Conservation (phyloP, 768 basidiomycete species). For the Pleurotus sapidus region DNA sequence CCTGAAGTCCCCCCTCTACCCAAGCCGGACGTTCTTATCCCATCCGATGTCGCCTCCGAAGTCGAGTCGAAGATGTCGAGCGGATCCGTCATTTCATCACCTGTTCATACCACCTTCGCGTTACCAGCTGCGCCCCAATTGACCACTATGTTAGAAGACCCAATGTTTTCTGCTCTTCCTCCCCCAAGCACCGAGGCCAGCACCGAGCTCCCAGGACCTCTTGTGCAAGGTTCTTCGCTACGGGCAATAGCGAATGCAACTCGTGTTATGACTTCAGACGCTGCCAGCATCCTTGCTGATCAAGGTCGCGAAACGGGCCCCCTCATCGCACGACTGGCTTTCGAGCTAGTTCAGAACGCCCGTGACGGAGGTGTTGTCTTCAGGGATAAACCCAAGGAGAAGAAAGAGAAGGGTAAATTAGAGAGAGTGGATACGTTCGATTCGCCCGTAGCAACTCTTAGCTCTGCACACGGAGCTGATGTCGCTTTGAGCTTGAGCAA, state of each 20-base stretch:
- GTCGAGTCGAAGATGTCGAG: neutral
- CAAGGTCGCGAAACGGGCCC: constrained; percentile 61
- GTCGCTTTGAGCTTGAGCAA: constrained; percentile 44
- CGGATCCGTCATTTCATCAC: constrained; percentile 32
- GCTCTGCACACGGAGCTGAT: constrained; percentile 36
- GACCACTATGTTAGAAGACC: constrained; percentile 36
- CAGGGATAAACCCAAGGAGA: constrained; percentile 47
- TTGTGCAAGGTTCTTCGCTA: constrained; percentile 61
- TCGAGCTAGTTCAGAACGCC: constrained; percentile 65
- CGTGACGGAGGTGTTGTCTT: constrained; percentile 59
- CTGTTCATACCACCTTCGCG: constrained; percentile 37
- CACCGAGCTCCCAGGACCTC: constrained; percentile 22
- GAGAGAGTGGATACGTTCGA: constrained; percentile 21
- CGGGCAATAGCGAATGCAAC: constrained; percentile 81
- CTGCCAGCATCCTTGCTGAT: constrained; percentile 71
- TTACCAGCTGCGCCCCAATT: constrained; percentile 41
- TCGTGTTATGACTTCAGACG: constrained; percentile 82
- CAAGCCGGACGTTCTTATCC: neutral
- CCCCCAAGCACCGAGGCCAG: constrained; percentile 16
- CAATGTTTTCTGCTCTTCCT: constrained; percentile 8
- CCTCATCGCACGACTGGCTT: constrained; percentile 61
- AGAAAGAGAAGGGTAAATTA: constrained; percentile 30
- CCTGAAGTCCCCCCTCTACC: neutral
- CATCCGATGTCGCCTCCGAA: neutral
- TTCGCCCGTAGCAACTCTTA: constrained; percentile 40